phyloP scores from a whole-genome alignment of 2,329 filamentous ascomycete species.

The Pseudofabraea citricarpa region DNA sequence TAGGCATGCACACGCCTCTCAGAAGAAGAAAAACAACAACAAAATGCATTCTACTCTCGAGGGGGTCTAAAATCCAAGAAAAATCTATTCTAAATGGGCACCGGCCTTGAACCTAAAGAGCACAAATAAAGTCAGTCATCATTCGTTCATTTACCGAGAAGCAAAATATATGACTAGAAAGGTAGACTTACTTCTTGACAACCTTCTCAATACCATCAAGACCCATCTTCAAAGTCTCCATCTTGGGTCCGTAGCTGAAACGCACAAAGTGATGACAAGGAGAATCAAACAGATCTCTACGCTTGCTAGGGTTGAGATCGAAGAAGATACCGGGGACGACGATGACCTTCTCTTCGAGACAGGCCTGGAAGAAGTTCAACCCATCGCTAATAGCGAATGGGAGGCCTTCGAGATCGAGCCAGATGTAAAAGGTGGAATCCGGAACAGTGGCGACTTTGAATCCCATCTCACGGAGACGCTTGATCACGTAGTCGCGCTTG shows the following conservation, averaged over 20 bases:
- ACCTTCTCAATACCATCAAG: conserved; percentile 82
- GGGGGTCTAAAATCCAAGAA: background rate
- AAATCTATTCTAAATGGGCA: background rate
- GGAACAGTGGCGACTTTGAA: conserved; percentile 82
- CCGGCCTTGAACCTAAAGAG: background rate
- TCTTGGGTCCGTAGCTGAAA: conserved; percentile 77
- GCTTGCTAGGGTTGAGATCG: conserved; percentile 84
- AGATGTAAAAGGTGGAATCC: conserved; percentile 93
- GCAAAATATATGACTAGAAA: background rate
- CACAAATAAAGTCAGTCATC: background rate
- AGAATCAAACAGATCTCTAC: conserved; percentile 87
- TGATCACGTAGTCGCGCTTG: conserved; percentile 89
- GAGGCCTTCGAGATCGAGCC: conserved; percentile 63
- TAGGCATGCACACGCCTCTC: no score
- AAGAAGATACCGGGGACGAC: conserved; percentile 98
- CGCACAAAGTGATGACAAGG: conserved; percentile 92
- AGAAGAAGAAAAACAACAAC: no score
- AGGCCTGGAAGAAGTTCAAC: conserved; percentile 94
- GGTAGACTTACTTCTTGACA: conserved; percentile 54
- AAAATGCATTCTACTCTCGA: no score
- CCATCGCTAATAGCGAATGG: conserved; percentile 85
- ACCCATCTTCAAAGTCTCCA: conserved; percentile 73
- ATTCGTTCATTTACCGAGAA: background rate
- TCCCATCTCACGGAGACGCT: conserved; percentile 76
- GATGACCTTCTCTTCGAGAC: conserved; percentile 89